A percentile compares a stretch with the other conserved stretches of the same genome.
phyloP scores from a whole-genome alignment of 495 filamentous ascomycete species.

The Thermochaetoides thermophila region DNA sequence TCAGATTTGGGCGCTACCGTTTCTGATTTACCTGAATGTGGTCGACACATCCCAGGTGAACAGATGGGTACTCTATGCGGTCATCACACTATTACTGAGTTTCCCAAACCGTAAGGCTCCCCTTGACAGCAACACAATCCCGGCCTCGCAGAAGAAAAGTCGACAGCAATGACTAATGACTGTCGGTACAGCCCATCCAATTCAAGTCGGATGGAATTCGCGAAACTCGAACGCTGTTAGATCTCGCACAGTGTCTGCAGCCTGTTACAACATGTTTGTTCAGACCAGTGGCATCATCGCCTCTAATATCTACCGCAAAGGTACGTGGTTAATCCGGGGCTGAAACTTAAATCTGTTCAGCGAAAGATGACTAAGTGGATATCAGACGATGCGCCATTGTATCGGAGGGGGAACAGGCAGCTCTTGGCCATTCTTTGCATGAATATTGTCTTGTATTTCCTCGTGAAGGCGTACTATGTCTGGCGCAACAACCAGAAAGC shows the following conservation, averaged over 20 bases:
- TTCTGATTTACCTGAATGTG: constrained; percentile 38
- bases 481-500: constrained; percentile 36
- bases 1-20: constrained; percentile 42
- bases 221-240: constrained; percentile 44
- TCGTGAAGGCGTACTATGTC: constrained; percentile 48
- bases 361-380: constrained; percentile 29
- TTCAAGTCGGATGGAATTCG: constrained; percentile 52
- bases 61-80: constrained; percentile 40
- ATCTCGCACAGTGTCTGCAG: constrained; percentile 39
- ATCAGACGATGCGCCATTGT: constrained; percentile 42
- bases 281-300: constrained; percentile 47
- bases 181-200: constrained; percentile 30
- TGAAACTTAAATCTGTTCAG: constrained; percentile 26
- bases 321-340: constrained; percentile 14
- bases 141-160: not conserved
- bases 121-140: not conserved
- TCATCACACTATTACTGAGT: constrained; percentile 42
- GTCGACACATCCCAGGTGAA: constrained; percentile 29
- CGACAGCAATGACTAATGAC: not conserved
- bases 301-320: constrained; percentile 48
- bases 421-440: constrained; percentile 41
- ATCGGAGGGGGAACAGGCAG: constrained; percentile 46
- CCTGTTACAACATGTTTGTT: constrained; percentile 51
- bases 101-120: constrained; percentile 38
- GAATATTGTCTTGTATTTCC: constrained; percentile 41